phyloP scores from a whole-genome alignment of 78 protist genomes.

The Corallochytrium limacisporum region DNA sequence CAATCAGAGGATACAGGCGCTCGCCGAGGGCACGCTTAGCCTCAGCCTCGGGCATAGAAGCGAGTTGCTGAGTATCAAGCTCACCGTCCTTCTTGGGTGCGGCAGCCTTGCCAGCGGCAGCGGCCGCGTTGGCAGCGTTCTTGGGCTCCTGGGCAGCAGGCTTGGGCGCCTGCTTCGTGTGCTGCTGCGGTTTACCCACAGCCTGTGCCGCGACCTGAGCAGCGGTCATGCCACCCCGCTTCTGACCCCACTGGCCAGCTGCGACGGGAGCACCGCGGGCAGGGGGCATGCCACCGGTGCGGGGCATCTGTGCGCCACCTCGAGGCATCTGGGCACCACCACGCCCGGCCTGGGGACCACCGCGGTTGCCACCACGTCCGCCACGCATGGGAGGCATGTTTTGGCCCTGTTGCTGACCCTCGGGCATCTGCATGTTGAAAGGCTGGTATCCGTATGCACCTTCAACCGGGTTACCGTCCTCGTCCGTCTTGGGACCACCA shows the following conservation, averaged over 20 bases:
- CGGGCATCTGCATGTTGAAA: neutral
- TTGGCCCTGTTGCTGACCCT: neutral
- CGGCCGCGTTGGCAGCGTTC: neutral
- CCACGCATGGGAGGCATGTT: neutral
- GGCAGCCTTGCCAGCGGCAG: constrained; percentile 2
- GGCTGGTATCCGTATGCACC: neutral
- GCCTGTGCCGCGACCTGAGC: no score
- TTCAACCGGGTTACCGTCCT: no score
- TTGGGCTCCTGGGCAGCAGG: no score
- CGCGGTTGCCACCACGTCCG: neutral
- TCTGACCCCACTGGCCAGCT: no score
- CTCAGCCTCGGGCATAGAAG: neutral
- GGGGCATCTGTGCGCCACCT: no score
- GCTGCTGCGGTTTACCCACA: no score
- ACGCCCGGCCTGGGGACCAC: neutral
- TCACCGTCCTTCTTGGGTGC: neutral
- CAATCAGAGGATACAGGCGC: constrained; percentile 61
- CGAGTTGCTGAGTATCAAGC: neutral
- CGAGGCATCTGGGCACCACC: no score
- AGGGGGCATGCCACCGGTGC: no score
- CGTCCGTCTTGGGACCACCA: no score
- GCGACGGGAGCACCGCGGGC: no score
- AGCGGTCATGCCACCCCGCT: no score
- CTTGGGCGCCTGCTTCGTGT: no score
- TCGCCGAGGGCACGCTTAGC: constrained; percentile 65